Evolutionary conservation across 805 yeast species (phyloP).

Genomic region (Ogataea neopini): DNA sequence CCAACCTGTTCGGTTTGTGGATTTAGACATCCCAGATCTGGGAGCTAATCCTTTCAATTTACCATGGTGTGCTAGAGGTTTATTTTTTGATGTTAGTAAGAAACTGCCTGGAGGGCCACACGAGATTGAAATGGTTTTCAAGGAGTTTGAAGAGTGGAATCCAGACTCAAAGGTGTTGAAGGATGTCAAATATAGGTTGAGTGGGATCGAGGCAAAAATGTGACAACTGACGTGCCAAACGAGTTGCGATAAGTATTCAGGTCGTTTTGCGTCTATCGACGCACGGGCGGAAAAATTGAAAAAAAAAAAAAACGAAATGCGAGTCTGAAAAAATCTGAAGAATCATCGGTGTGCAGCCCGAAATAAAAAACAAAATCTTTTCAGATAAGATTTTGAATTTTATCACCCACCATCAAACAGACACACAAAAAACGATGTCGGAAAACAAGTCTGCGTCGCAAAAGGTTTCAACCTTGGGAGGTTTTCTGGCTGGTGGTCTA

Average conservation of each 20-base stretch:
- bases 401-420: background rate
- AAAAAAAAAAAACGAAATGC: too few relatives aligned
- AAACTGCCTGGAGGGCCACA: constrained; percentile 44
- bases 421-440: constrained; percentile 10
- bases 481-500: constrained; percentile 85
- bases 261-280: too few relatives aligned
- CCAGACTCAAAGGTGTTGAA: constrained; percentile 82
- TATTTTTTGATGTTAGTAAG: constrained; percentile 54
- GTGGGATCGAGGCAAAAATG: constrained; percentile 36
- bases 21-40: constrained; percentile 62
- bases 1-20: constrained; percentile 31
- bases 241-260: too few relatives aligned
- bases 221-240: background rate
- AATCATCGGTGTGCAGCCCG: background rate
- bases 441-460: constrained; percentile 51
- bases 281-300: background rate
- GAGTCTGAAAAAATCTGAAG: background rate
- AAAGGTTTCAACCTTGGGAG: constrained; percentile 66
- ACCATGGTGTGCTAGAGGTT: constrained; percentile 92
- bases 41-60: constrained; percentile 81
- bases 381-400: background rate
- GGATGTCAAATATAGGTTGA: constrained; percentile 67
- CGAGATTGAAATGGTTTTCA: constrained; percentile 61
- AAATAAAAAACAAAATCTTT: background rate
- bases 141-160: constrained; percentile 80